Conservation (phyloP, 306 rosid genomes). For the Ormosia emarginata region DNA sequence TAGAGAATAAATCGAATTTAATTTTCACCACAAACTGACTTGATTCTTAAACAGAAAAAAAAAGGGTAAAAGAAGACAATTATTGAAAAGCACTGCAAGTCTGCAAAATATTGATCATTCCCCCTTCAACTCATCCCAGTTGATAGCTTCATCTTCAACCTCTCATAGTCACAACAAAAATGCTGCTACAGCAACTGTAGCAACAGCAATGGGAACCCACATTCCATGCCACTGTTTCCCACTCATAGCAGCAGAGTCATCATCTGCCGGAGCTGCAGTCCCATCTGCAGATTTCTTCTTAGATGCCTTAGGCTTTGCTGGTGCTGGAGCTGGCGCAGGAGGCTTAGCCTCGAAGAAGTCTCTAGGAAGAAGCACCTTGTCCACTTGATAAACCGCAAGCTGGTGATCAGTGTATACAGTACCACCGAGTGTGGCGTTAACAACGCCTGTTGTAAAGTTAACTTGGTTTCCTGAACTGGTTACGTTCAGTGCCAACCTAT, state of each 20-base stretch:
- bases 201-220: slow-evolving; percentile 19
- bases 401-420: slow-evolving; percentile 60
- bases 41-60: background rate
- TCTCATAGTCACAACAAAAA: slow-evolving; percentile 18
- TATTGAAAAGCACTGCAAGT: slow-evolving; percentile 13
- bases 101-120: slow-evolving; percentile 30
- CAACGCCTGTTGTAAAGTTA: slow-evolving; percentile 59
- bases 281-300: slow-evolving; percentile 47
- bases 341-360: slow-evolving; percentile 51
- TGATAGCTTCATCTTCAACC: slow-evolving; percentile 5
- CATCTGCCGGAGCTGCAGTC: slow-evolving; percentile 9
- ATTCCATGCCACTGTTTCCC: slow-evolving; percentile 7
- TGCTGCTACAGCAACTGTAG: background rate
- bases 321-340: slow-evolving; percentile 57
- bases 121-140: background rate
- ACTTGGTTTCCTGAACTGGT: slow-evolving; percentile 63
- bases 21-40: slow-evolving; percentile 3
- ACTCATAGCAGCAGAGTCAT: slow-evolving; percentile 23
- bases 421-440: slow-evolving; percentile 58
- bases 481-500: slow-evolving; percentile 54
- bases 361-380: slow-evolving; percentile 59
- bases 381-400: slow-evolving; percentile 64
- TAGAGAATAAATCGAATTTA: background rate
- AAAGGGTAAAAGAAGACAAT: background rate
- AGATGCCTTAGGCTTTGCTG: slow-evolving; percentile 24